These are phyloP conservation scores for Talaromyces sp. DNA, from an alignment of 2,329 filamentous ascomycete species.

Conservation along the genomic window DNA sequence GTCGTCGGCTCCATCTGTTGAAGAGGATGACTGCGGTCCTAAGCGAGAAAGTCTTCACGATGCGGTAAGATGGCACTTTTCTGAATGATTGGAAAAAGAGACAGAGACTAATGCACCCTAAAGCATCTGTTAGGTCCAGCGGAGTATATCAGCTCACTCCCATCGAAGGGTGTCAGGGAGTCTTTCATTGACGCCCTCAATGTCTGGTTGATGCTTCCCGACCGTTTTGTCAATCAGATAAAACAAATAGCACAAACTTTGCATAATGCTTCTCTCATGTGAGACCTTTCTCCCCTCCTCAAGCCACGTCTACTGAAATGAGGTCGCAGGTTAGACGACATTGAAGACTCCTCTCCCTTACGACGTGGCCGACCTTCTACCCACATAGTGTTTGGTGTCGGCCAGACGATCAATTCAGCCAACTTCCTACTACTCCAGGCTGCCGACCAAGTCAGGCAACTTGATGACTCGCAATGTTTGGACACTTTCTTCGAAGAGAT, in stretches of 20 bases:
- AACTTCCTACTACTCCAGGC: background rate
- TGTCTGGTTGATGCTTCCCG: background rate
- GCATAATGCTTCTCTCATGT: background rate
- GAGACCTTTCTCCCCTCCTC: background rate
- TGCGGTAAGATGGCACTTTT: background rate
- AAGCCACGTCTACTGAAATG: background rate
- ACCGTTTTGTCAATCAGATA: background rate
- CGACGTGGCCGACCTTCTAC: background rate
- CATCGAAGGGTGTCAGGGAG: background rate
- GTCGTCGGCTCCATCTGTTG: background rate
- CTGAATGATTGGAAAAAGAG: background rate
- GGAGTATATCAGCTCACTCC: background rate
- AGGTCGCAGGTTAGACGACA: background rate
- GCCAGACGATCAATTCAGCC: background rate
- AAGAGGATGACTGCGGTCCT: background rate
- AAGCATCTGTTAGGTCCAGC: background rate
- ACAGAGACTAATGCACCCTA: background rate
- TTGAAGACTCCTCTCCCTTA: background rate
- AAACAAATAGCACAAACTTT: background rate
- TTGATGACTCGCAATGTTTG: background rate
- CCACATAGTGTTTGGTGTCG: background rate
- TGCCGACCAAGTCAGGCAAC: background rate
- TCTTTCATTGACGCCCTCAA: background rate
- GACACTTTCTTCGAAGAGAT: conserved; percentile 2
- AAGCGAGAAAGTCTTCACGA: background rate